Evolutionary conservation across 495 filamentous ascomycete species (phyloP), one percentile per base, ranked within the genome.

Genomic region (Cairneyella variabilis): DNA sequence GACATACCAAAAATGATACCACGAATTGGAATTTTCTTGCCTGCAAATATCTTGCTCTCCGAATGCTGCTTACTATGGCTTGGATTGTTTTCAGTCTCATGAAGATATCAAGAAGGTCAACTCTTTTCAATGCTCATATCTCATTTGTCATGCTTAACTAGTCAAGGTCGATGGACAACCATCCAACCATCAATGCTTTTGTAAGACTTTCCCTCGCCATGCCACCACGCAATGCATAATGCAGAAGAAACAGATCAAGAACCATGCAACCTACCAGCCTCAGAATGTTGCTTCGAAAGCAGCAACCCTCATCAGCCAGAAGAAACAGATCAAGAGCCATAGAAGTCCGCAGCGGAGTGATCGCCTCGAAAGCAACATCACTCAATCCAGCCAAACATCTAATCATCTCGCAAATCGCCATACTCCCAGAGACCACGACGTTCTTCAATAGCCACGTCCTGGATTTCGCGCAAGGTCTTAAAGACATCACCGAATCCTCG

Each of bases 371-470:
- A 32, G 14, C 6, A 32, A 32, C 7, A 14, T 32, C 28, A 7
- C 6, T 14, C 28, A 32, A 14, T 32, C 28, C 7, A 32, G 14
- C n/a, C n/a, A 32, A 32, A 6, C 27, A 3, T 21, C 25, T 60
- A 55, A 34, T 96, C 91, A 72, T 92, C 90, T 14, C 86, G 91
- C 66, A 95, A 73, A 70, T 97, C 95, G 52, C 95, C 95, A 72
- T 97, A 97, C 76, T 97, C 91, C 91, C 91, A 97, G 76, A 96
- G 92, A 7, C 95, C 95, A 48, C 81, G 75, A 51, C 88, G 80
- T 55, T 81, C 81, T 8, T 76, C 67, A 76, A 89, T 93, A 3
- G 95, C 93, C 69, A 83, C 76, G 14, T 77, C 71, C 72, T 96
- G 83, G 51, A 80, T 79, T 61, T 78, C 76, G 54, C 73, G 82